These are phyloP conservation scores for Penicillium odoratum DNA, from an alignment of 495 filamentous ascomycete species.

Conservation along the genomic window DNA sequence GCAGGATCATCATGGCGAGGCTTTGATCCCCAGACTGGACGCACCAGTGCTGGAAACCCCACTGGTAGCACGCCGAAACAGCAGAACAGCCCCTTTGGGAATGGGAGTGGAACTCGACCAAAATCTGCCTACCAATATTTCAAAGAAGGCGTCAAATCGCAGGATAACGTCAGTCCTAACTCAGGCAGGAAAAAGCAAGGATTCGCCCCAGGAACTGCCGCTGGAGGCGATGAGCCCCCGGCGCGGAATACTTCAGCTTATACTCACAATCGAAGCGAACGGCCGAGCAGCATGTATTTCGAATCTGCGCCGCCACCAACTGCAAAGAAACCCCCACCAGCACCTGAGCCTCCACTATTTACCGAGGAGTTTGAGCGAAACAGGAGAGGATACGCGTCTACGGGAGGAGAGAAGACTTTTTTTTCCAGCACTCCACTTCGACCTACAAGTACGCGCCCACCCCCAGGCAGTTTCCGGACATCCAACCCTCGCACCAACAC, in stretches of 20 bases:
- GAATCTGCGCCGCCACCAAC: conserved; percentile 41
- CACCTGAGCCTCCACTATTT: conserved; percentile 17
- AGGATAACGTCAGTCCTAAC: conserved; percentile 38
- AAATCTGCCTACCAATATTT: conserved; percentile 50
- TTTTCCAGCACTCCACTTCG: conserved; percentile 48
- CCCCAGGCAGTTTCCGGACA: conserved; percentile 33
- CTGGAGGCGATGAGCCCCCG: conserved; percentile 56
- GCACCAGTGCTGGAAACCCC: conserved; percentile 21
- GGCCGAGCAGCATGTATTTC: conserved; percentile 34
- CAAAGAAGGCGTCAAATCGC: conserved; percentile 33
- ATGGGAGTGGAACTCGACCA: conserved; percentile 19
- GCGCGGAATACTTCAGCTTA: conserved; percentile 54
- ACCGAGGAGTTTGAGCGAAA: conserved; percentile 48
- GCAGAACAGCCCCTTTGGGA: conserved; percentile 36
- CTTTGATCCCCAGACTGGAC: conserved; percentile 44
- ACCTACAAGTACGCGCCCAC: conserved; percentile 46
- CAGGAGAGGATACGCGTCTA: conserved; percentile 67
- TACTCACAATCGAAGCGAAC: conserved; percentile 42
- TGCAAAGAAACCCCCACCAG: conserved; percentile 38
- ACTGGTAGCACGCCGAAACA: conserved; percentile 31
- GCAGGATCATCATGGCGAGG: conserved; percentile 29
- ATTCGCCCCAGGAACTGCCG: conserved; percentile 52
- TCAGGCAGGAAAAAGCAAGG: conserved; percentile 52
- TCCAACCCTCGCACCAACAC: conserved; percentile 37
- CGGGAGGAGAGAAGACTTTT: conserved; percentile 69